Base-by-base conservation (phyloP, 2,329 filamentous ascomycete species). In the Colletotrichum australisinense region DNA sequence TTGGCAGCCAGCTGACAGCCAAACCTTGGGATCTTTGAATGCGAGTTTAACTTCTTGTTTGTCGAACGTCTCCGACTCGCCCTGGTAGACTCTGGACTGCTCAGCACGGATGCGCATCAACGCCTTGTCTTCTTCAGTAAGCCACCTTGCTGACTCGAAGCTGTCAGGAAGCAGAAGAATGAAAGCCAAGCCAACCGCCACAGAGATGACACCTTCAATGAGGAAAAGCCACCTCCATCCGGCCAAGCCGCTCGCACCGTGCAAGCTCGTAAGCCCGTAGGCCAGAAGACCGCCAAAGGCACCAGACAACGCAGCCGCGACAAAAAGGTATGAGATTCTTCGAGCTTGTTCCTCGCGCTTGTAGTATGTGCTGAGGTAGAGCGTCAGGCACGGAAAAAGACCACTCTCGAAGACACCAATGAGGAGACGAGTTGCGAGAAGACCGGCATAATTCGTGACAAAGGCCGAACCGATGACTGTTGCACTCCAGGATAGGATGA, bases 201-300 rank as follows among this genome's bases (percentile, higher is more conserved):
- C 74, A 56, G 83, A 85, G 74, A 86, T 83, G 7, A 85, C 75
- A 2, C 87, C 87, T 75, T 89, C 87, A 24, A 89, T 85, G 24
- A 88, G 86, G 68, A 85, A 88, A 0, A 89, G 80, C 85, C 82
- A 88, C 74, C 85, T 79, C 87, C 87, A 89, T 1, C 86, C 86
- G 79, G 80, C 56, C 82, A 81, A 8, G 83, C 85, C 1, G 78
- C 81, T 9, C 84, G 85, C 85, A 3, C 67, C 71, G 12, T 72
- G 67, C 5, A 73, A 56, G 2, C 83, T 79, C 3, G 82, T 74
- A 2, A 86, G 75, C 14, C 84, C 88, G 67, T 88, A 91, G 1
- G 90, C 90, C 22, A 81, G 71, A 26, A 82, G 75, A 1, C 80
- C 81, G 14, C 80, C 80, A 32, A 81, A 77, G 86, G 85, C 83